A percentile compares a stretch with the other conserved stretches of the same genome.
Conservation (phyloP, 2,329 filamentous ascomycete genomes). For the Elsinoe batatas region DNA sequence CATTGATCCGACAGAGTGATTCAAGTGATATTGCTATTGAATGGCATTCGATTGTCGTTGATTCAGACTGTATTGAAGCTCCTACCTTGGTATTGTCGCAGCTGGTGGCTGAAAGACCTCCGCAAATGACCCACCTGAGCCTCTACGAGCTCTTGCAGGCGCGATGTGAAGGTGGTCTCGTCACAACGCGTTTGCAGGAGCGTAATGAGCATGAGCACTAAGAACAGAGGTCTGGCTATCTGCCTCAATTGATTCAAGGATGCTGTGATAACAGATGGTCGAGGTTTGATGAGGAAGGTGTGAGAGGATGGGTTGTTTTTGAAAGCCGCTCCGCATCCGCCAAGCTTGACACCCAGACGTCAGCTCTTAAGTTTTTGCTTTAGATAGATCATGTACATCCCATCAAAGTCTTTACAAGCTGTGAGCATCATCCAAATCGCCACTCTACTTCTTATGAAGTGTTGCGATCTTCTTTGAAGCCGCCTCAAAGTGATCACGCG, state of each 20-base stretch:
- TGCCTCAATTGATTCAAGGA: too few relatives aligned
- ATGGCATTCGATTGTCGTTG: not conserved
- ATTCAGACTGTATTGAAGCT: not conserved
- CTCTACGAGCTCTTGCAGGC: not conserved
- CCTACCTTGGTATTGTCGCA: not conserved
- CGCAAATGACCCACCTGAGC: not conserved
- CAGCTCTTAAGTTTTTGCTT: not conserved
- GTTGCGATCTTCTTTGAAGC: not conserved
- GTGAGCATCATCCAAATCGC: not conserved
- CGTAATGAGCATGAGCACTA: not conserved
- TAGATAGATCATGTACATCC: not conserved
- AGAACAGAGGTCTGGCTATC: not conserved
- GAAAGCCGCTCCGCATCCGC: not conserved
- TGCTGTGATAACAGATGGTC: not conserved
- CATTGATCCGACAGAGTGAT: not conserved
- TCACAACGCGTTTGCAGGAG: not conserved
- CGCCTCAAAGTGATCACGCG: not conserved
- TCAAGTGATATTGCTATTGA: not conserved
- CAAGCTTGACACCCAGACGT: slow-evolving; percentile 1
- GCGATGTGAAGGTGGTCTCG: not conserved
- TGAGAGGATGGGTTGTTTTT: not conserved
- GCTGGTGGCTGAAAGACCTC: not conserved
- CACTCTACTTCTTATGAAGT: not conserved
- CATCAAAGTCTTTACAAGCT: not conserved
- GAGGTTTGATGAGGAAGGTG: not conserved